Percentiles rank a stretch among this genome's conserved stretches.
Evolutionary conservation across 371 early-diverging fungal species (phyloP).

Genomic region (Mortierella sp.): DNA sequence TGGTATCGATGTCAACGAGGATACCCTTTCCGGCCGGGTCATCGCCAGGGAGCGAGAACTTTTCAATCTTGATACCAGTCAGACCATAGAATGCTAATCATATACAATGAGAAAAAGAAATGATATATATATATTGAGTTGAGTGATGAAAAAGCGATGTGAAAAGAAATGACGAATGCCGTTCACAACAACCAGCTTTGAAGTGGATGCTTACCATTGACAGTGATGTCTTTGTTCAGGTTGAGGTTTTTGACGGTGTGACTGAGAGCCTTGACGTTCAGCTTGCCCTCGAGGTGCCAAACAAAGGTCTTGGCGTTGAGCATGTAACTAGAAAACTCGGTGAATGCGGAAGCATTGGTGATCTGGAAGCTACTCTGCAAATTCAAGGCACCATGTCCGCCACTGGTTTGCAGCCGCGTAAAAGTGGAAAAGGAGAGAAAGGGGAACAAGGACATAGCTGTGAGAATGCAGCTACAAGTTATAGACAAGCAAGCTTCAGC

Average conservation of each 20-base stretch:
- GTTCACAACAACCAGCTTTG: too few species aligned
- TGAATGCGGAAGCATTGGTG: conserved; percentile 61
- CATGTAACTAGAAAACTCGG: conserved; percentile 67
- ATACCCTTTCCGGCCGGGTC: conserved; percentile 69
- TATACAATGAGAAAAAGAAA: neutral
- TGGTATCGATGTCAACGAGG: conserved; percentile 66
- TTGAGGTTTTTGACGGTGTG: conserved; percentile 63
- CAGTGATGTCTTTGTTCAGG: conserved; percentile 54
- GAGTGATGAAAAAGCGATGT: neutral
- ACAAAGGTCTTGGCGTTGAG: conserved; percentile 67
- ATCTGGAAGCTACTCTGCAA: conserved; percentile 63
- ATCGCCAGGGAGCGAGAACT: conserved; percentile 70
- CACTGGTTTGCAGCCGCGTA: conserved; percentile 26
- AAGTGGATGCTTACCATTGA: conserved; percentile 57
- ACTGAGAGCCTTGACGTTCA: conserved; percentile 70
- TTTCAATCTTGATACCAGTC: conserved; percentile 28
- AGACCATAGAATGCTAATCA: conserved; percentile 62
- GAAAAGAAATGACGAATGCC: too few species aligned
- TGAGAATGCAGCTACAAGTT: too few species aligned
- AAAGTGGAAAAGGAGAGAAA: too few species aligned
- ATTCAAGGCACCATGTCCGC: conserved; percentile 64
- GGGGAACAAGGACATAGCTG: too few species aligned
- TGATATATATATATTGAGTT: neutral
- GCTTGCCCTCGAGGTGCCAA: conserved; percentile 68
- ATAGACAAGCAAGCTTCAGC: neutral